These are phyloP conservation scores for Leucocoprinus birnbaumii DNA, from an alignment of 768 basidiomycete genomes.

Conservation along the genomic window DNA sequence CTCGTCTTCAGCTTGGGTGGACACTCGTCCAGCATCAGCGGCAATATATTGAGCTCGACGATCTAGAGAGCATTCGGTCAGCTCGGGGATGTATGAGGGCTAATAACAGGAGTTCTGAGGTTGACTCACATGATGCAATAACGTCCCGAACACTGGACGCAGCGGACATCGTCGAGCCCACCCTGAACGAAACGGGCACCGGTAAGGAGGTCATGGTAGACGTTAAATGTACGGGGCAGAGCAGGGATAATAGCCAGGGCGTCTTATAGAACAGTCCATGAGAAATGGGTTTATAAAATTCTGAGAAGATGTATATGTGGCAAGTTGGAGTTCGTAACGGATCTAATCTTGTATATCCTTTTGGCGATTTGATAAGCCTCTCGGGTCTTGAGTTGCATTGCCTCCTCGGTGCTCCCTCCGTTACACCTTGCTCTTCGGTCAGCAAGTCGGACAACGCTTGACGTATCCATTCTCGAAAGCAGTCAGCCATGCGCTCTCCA, in stretches of 20 bases:
- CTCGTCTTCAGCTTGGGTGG: slow-evolving; percentile 32
- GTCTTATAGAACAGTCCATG: background rate
- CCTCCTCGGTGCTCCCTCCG: background rate
- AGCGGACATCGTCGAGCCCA: slow-evolving; percentile 12
- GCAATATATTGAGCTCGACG: slow-evolving; percentile 66
- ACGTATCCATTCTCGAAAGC: background rate
- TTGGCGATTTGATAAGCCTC: slow-evolving; percentile 2
- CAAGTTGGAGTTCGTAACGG: background rate
- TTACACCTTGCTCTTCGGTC: background rate
- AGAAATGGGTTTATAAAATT: background rate
- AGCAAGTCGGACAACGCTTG: background rate
- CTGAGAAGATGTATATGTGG: too few relatives aligned
- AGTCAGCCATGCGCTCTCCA: background rate
- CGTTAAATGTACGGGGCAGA: background rate
- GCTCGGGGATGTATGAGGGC: background rate
- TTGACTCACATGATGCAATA: slow-evolving; percentile 16
- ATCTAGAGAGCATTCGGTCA: slow-evolving; percentile 38
- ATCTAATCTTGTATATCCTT: slow-evolving; percentile 5
- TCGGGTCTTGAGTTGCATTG: background rate
- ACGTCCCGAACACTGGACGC: slow-evolving; percentile 16
- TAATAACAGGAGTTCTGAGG: background rate
- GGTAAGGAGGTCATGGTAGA: slow-evolving; percentile 15
- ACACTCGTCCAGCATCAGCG: slow-evolving; percentile 55
- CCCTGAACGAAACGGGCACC: slow-evolving; percentile 8
- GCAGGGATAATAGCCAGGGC: background rate